Base-by-base conservation (phyloP, 129 eudicot genomes). In the Flaveria robusta region DNA sequence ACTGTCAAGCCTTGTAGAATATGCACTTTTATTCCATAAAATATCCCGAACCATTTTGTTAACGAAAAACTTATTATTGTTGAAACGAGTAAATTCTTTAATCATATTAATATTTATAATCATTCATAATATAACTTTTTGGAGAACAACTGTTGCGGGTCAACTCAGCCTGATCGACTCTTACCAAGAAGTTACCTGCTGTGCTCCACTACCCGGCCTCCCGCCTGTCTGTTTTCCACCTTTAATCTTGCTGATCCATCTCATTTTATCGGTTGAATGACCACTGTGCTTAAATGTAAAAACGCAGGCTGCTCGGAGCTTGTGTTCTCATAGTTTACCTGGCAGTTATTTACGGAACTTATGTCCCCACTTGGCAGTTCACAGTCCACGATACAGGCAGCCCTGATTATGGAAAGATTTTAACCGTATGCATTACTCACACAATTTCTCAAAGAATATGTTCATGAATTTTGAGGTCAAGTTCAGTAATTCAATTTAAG, bases 281-380 rank as follows among this genome's bases (percentile, higher is more conserved):
- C n/a, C 42, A 42, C 5, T 11, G 19, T 42, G 72, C 52, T 26
- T 51, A 43, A 72, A 79, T 72, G 60, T 82, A 56, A 72, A 12
- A 50, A 70, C 75, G 56, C 80, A 88, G 90, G 93, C 23, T 86
- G 34, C 70, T 79, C 12, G 98, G 92, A 65, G 88, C 79, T 47
- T 85, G 87, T 78, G 82, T 88, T 68, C 83, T 88, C 22, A 63
- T 80, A 4, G 77, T 88, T 62, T 93, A 93, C 73, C 26, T 90
- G 81, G 83, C 95, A 72, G 81, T 81, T 72, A 16, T 88, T 43
- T 93, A 90, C 81, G 92, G 92, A 76, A 78, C 83, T 66, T 83
- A 83, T 87, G 98, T 93, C 77, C 98, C 98, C 14, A 89, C 84
- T 77, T 93, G 98, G 98, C 78, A 86, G 19, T 90, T 93, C 86